Evolutionary conservation across 495 filamentous ascomycete genomes (phyloP).

Genomic region (Neurospora cerealis): DNA sequence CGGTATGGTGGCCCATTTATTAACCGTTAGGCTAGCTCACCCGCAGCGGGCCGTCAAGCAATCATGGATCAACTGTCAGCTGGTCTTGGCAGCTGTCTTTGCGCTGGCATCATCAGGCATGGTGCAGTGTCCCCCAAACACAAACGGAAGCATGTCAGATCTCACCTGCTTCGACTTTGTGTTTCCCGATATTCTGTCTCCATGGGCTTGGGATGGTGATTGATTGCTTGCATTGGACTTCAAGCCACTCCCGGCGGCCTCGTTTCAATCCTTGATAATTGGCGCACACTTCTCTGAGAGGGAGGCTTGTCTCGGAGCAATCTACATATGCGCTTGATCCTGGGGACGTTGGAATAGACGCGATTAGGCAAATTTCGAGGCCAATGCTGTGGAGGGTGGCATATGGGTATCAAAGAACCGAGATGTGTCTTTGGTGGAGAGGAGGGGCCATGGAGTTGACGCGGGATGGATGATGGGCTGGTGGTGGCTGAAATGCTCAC

Average conservation of each 20-base stretch:
- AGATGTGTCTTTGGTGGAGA: neutral
- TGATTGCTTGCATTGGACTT: neutral
- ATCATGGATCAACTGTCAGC: neutral
- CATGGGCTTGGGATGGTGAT: neutral
- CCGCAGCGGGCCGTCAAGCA: neutral
- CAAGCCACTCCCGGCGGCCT: neutral
- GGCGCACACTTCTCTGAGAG: neutral
- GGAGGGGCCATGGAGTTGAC: neutral
- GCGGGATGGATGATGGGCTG: neutral
- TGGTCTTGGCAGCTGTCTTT: neutral
- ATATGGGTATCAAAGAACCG: too few relatives aligned
- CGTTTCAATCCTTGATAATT: neutral
- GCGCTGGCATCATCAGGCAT: neutral
- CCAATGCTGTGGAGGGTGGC: neutral
- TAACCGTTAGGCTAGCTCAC: neutral
- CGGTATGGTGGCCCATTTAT: neutral
- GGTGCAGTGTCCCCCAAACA: neutral
- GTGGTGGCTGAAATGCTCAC: neutral
- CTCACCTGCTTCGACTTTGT: neutral
- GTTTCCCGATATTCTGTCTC: neutral
- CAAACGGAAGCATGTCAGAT: neutral
- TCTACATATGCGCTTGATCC: neutral
- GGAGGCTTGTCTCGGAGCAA: neutral
- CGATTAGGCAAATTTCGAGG: neutral
- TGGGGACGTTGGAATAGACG: neutral